Evolutionary conservation across 306 rosid species (phyloP).

Genomic region (Rubus idaeus): DNA sequence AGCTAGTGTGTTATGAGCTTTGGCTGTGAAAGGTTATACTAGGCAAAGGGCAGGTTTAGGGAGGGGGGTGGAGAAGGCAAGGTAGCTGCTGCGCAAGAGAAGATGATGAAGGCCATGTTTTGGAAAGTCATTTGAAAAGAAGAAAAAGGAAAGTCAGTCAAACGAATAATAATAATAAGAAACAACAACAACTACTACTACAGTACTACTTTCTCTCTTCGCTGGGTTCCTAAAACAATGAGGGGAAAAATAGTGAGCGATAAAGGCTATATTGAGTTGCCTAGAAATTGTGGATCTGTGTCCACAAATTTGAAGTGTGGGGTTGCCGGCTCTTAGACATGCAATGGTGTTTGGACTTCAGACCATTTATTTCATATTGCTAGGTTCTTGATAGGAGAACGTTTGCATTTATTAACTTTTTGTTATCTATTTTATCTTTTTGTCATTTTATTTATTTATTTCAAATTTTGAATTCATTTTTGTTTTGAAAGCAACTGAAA

Average conservation of each 20-base stretch:
- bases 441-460: neutral
- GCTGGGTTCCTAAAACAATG: no score
- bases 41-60: no score
- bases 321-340: neutral
- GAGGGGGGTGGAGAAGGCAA: no score
- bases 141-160: neutral
- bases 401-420: neutral
- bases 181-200: no score
- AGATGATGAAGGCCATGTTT: no score
- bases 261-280: neutral
- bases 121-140: neutral
- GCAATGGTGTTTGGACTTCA: neutral
- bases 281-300: neutral
- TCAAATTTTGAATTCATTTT: neutral
- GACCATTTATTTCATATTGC: neutral
- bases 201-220: neutral
- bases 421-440: neutral
- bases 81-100: no score
- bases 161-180: neutral
- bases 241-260: neutral
- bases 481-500: neutral
- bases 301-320: neutral
- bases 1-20: no score
- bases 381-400: neutral
- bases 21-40: no score